Percentiles rank a stretch among this genome's conserved stretches.
These are phyloP conservation scores for Pelargonium nanum DNA, from an alignment of 345 rosid species.

Conservation along the genomic window DNA sequence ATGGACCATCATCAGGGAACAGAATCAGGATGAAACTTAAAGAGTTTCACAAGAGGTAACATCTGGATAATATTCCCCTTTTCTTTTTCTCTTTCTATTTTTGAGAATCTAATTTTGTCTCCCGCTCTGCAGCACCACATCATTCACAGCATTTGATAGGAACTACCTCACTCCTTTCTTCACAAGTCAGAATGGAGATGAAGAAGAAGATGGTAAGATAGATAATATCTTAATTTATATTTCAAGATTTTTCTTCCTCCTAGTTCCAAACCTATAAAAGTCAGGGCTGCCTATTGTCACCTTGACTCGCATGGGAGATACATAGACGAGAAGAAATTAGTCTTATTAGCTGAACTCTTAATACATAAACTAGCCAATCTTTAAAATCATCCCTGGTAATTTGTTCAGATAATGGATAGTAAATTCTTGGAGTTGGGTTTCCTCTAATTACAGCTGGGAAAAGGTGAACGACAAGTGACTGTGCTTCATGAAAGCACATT, in stretches of 20 bases:
- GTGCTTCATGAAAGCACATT: background rate
- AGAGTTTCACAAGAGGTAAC: slow-evolving; percentile 72
- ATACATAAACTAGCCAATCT: background rate
- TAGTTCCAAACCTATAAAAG: no score
- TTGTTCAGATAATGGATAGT: background rate
- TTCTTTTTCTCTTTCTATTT: no score
- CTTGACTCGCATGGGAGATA: background rate
- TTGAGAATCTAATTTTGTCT: background rate
- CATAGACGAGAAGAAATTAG: background rate
- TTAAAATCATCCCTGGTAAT: background rate
- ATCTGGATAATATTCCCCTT: slow-evolving; percentile 7
- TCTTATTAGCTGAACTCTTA: background rate
- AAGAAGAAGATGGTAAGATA: slow-evolving; percentile 22
- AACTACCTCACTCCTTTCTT: slow-evolving; percentile 81
- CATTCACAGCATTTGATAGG: slow-evolving; percentile 67
- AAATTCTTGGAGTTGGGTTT: background rate
- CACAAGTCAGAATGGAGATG: slow-evolving; percentile 73
- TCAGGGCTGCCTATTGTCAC: no score
- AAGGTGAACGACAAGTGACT: no score
- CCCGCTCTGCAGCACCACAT: slow-evolving; percentile 45
- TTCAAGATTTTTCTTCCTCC: no score
- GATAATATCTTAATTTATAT: background rate
- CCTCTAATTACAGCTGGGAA: background rate
- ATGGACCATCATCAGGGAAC: slow-evolving; percentile 54
- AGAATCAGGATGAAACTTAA: slow-evolving; percentile 68